Evolutionary conservation across 2,329 filamentous ascomycete genomes (phyloP), one percentile per base, ranked within the genome.

Genomic region (Monascus ruber): DNA sequence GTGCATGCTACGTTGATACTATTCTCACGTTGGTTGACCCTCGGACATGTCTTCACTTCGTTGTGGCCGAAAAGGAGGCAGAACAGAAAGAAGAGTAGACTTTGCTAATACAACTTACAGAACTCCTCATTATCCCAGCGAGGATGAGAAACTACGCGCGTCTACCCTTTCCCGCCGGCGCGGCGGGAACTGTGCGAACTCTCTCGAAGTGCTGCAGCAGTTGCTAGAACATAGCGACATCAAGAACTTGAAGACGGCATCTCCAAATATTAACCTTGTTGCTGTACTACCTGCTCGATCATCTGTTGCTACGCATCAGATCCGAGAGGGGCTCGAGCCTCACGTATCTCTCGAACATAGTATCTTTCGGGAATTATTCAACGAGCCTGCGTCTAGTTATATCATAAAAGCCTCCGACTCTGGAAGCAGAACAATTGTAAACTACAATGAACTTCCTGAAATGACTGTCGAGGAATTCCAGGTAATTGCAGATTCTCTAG

Each of bases 71-170:
- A 26, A 38, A 46, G 26, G 24, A 36, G 11, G 35, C 43, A 26
- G 43, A 36, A 29, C 26, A 26, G 9, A 24, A 17, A 24, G 10
- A 8, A 27, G 27, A 4, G 9, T 17, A 17, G 17, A 17, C 17
- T 17, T 17, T 10, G 34, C 28, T 33, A 38, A 11, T 37, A 31
- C 11, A 46, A 32, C 38, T 34, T 27, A 24, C 44, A 60, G 52
- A 44, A 53, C 50, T 17, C 46, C 79, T 3, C 64, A 76, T 52
- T 85, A 77, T 54, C 82, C 82, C 1, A 59, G 61, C 5, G 82
- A 87, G 62, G 83, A 88, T 64, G 72, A 76, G 35, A 87, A 87
- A 59, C 67, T 84, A 32, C 78, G 82, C 27, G 81, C 83, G 11
- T 73, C 73, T 2, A 67, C 54, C 24, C 56, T 82, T 39, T 62